phyloP scores from a whole-genome alignment of 805 yeast species.

The Saccharomycopsis fermentans region DNA sequence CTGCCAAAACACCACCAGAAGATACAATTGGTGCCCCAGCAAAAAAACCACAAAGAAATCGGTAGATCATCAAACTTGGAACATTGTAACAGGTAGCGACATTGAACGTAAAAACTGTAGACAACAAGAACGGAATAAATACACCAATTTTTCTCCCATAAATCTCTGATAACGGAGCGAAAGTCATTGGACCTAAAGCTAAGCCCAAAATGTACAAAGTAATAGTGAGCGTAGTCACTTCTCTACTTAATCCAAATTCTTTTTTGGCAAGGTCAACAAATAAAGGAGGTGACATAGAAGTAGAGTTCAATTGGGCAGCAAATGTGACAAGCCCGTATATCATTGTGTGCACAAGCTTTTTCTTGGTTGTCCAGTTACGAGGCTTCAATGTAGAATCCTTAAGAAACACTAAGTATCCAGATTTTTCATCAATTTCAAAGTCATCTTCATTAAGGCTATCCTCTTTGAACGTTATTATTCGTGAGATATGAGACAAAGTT shows the following conservation, averaged over 20 bases:
- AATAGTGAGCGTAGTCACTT: constrained; percentile 42
- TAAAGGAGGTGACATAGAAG: constrained; percentile 35
- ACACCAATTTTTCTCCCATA: constrained; percentile 53
- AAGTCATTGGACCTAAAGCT: constrained; percentile 56
- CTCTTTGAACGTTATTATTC: neutral
- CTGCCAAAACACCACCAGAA: constrained; percentile 61
- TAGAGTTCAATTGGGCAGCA: constrained; percentile 41
- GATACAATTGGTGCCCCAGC: constrained; percentile 60
- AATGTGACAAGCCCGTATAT: constrained; percentile 32
- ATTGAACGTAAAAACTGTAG: constrained; percentile 41
- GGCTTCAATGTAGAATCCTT: constrained; percentile 25
- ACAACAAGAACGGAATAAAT: constrained; percentile 38
- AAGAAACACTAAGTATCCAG: neutral
- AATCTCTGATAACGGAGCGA: constrained; percentile 62
- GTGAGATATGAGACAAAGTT: neutral
- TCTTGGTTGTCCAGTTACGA: constrained; percentile 28
- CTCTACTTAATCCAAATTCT: constrained; percentile 34
- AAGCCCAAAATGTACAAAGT: constrained; percentile 56
- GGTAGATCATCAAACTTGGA: constrained; percentile 44
- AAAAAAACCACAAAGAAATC: constrained; percentile 54
- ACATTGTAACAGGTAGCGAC: constrained; percentile 50
- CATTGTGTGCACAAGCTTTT: constrained; percentile 31
- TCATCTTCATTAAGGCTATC: neutral
- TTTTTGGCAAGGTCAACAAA: constrained; percentile 25
- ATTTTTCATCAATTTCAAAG: neutral